These are phyloP conservation scores for Immersiella caudata DNA, from an alignment of 495 filamentous ascomycete species.

Conservation along the genomic window DNA sequence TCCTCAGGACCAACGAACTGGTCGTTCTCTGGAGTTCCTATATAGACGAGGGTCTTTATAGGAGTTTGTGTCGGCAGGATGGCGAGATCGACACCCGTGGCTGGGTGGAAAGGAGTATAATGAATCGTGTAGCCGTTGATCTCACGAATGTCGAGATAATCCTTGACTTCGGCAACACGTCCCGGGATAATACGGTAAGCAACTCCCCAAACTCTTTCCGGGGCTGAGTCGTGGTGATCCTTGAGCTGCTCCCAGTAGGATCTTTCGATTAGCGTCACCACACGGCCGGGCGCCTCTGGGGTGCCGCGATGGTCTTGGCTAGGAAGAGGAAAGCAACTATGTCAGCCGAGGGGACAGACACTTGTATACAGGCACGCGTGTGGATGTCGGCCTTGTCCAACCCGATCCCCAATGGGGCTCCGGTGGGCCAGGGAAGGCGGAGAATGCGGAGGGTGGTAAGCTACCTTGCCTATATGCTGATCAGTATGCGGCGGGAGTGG, in stretches of 20 bases:
- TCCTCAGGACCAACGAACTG: constrained; percentile 88
- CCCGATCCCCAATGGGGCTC: too few species aligned
- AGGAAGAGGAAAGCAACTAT: neutral
- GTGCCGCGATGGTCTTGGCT: constrained; percentile 96
- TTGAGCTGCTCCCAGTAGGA: constrained; percentile 77
- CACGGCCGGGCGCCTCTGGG: constrained; percentile 79
- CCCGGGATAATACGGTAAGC: constrained; percentile 83
- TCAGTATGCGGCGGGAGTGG: constrained; percentile 30
- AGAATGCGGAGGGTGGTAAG: neutral
- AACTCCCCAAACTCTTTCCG: constrained; percentile 81
- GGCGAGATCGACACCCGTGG: constrained; percentile 36
- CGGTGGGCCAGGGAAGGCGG: neutral
- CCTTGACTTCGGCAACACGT: constrained; percentile 77
- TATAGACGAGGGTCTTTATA: constrained; percentile 76
- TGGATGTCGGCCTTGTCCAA: neutral
- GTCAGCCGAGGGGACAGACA: neutral
- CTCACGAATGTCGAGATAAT: constrained; percentile 91
- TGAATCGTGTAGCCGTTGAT: constrained; percentile 95
- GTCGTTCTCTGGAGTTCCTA: constrained; percentile 90
- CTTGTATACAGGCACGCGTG: neutral
- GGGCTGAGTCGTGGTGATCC: constrained; percentile 64
- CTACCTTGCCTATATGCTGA: constrained; percentile 59
- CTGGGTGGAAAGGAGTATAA: constrained; percentile 77
- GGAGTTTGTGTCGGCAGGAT: constrained; percentile 24
- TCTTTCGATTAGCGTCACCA: constrained; percentile 88